Evolutionary conservation across 345 rosid species (phyloP), one percentile per base, ranked within the genome.

Genomic region (Mangifera indica): DNA sequence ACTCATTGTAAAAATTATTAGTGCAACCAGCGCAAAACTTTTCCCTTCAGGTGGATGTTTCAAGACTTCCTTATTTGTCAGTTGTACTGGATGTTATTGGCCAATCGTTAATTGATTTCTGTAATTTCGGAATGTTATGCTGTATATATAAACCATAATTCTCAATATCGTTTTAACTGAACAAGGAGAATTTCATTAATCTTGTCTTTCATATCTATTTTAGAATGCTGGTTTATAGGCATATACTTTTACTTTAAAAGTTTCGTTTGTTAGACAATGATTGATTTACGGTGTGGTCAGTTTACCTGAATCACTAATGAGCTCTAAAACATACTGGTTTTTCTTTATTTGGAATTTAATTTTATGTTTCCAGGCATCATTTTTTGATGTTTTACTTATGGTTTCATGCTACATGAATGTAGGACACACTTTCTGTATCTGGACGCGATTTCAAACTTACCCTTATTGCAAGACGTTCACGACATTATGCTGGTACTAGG

Each of bases 401-500:
- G 24, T 18, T 76, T 69, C 34, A 57, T 67, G 63, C 72, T 42
- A 5, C 76, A 26, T 83, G 83, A 79, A 66, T 82, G 73, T 37
- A 95, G 99, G 89, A 81, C 70, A 75, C 89, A 13, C 86, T 91
- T 68, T 85, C 89, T 76, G 85, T 84, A 60, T 86, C 89, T 72
- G 99, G 96, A 76, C 85, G 94, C 66, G 87, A 86, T 73, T 84
- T 92, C 76, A 89, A 80, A 69, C 84, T 95, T 66, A 89, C 98
- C 56, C 88, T 95, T 53, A 91, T 95, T 75, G 96, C 98, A n/a
- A 92, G 98, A 79, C 97, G 99, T 46, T 95, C 99, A 60, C 93
- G 99, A 32, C 94, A 92, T 85, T 92, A 82, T 80, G 99, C 99
- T 78, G 99, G 99, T 67, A 92, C 93, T 74, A 89, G 99, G 99